phyloP scores from a whole-genome alignment of 257 asterid genomes.

The Solanum chilense region DNA sequence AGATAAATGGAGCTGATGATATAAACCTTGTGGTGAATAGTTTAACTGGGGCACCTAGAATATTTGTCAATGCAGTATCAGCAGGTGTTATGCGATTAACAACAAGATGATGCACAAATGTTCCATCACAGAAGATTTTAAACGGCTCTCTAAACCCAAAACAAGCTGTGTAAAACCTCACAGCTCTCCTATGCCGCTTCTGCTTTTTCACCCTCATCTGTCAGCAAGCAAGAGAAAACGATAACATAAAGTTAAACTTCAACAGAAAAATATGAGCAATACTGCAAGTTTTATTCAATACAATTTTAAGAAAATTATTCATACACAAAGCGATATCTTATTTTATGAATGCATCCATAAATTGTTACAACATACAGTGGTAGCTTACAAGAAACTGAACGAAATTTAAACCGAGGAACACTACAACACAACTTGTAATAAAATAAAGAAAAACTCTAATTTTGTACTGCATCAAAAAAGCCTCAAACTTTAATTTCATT shows the following conservation, averaged over 20 bases:
- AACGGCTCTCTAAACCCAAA: conserved; percentile 85
- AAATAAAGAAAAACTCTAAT: not conserved
- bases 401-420: too few species aligned
- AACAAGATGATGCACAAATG: conserved; percentile 80
- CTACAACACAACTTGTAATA: not conserved
- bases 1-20: not conserved
- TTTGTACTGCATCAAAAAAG: not conserved
- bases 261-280: not conserved
- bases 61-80: conserved; percentile 68
- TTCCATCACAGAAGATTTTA: conserved; percentile 93
- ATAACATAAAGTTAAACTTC: not conserved
- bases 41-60: conserved; percentile 65
- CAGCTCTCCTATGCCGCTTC: conserved; percentile 69
- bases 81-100: conserved; percentile 61
- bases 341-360: not conserved
- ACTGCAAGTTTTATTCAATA: not conserved
- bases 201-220: conserved; percentile 76
- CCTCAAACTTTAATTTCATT: not conserved
- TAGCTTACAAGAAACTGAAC: not conserved
- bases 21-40: conserved; percentile 47
- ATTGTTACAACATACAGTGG: not conserved
- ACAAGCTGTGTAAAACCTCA: conserved; percentile 59
- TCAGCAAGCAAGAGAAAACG: not conserved
- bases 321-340: not conserved
- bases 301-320: not conserved